A percentile compares a stretch with the other conserved stretches of the same genome.
Conservation (phyloP, 106 monocot species). For the Xerophyta viscosa region DNA sequence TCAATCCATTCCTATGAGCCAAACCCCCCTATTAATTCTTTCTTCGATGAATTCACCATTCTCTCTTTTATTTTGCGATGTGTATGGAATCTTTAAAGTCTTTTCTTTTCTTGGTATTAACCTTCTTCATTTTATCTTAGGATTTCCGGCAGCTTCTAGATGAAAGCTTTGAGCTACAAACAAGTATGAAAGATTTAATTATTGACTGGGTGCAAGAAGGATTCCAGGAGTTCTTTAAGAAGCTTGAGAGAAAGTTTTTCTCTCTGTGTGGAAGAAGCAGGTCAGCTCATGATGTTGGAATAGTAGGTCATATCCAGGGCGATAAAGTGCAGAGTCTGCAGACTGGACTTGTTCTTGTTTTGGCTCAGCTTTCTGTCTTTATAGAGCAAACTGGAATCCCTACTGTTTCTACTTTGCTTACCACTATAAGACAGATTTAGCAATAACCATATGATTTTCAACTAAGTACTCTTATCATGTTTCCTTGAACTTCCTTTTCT, state of each 20-base stretch:
- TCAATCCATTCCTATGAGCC: too few species aligned
- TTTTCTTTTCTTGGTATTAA: too few species aligned
- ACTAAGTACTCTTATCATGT: too few species aligned
- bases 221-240: constrained; percentile 83
- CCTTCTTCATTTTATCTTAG: constrained; percentile 26
- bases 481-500: too few species aligned
- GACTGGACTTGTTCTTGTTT: constrained; percentile 74
- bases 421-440: too few species aligned
- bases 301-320: constrained; percentile 15
- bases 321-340: constrained; percentile 74
- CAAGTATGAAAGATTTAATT: constrained; percentile 67
- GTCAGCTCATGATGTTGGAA: constrained; percentile 15
- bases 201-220: constrained; percentile 99
- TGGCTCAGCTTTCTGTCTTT: constrained; percentile 78
- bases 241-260: constrained; percentile 54
- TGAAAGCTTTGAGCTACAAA: constrained; percentile 60
- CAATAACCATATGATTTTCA: too few species aligned
- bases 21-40: too few species aligned
- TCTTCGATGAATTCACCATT: too few species aligned
- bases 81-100: too few species aligned
- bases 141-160: constrained; percentile 79
- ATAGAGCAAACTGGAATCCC: constrained; percentile 91
- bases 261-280: constrained; percentile 59
- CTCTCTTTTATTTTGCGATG: too few species aligned
- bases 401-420: too few species aligned